These are phyloP conservation scores for Penicillium sp. DNA, from an alignment of 2,329 filamentous ascomycete species.

Conservation along the genomic window DNA sequence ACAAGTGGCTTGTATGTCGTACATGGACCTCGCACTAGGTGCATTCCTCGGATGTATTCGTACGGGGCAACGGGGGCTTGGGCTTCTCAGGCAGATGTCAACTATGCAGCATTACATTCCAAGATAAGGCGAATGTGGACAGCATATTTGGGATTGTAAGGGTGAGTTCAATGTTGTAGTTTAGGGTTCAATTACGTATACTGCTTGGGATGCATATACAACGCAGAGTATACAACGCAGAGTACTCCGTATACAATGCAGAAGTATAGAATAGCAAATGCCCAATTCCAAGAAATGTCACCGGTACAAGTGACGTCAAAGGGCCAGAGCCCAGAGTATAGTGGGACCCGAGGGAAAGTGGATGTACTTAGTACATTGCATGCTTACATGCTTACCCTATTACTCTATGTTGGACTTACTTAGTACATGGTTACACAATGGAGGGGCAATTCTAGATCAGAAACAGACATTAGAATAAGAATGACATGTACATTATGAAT, in stretches of 20 bases:
- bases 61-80: constrained; percentile 5
- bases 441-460: neutral
- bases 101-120: constrained; percentile 10
- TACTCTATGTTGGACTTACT: neutral
- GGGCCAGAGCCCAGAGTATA: constrained; percentile 6
- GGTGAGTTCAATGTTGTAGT: neutral
- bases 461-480: neutral
- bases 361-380: constrained; percentile 7
- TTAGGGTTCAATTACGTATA: neutral
- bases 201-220: neutral
- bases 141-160: neutral
- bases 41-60: constrained; percentile 7
- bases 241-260: neutral
- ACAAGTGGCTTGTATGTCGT: constrained; percentile 8
- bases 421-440: neutral
- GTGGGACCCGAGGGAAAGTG: constrained; percentile 10
- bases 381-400: neutral
- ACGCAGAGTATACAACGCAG: neutral
- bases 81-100: neutral
- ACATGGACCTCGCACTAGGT: constrained; percentile 13
- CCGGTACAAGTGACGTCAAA: constrained; percentile 10
- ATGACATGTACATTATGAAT: neutral
- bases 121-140: neutral
- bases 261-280: neutral
- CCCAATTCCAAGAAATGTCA: constrained; percentile 1